Base-by-base conservation (phyloP, 2,329 filamentous ascomycete genomes). In the Pseudonectria foliicola region DNA sequence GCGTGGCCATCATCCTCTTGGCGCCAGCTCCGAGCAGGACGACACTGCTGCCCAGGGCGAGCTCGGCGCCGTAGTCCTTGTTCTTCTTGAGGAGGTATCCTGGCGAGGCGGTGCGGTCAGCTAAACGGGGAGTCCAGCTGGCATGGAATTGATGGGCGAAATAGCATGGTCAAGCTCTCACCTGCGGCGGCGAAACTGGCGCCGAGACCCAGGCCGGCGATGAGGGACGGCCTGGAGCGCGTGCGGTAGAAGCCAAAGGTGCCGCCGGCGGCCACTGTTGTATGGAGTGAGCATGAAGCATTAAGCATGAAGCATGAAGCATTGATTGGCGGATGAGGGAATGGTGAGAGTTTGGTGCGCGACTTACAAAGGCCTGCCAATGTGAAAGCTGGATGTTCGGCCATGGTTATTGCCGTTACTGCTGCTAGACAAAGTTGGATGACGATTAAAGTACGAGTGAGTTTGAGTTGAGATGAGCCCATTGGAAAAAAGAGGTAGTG, bases 31-130 rank as follows among this genome's bases (percentile, higher is more conserved):
- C 61, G 8, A 57, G 52, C 12, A 65, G 42, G 3, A 60, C 42
- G 25, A 64, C 40, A 38, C 61, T 64, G 47, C 59, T 65, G 25
- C 56, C 61, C 4, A 65, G 53, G 2, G 62, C 62, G 24, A 65
- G 52, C 51, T 65, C 62, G 8, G 62, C 49, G 25, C 62, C 62
- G 33, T 64, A 63, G 49, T 65, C 61, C 47, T 61, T 61, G 49
- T 65, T 65, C 35, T 56, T 46, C 46, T 61, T 63, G 37, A 65
- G 53, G 14, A 65, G 57, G 29, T 65, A 65, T 30, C 61, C 62
- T 65, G n/a, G n/a, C n/a, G n/a, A n/a, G n/a, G n/a, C n/a, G n/a
- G n/a, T n/a, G n/a, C n/a, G n/a, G n/a, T n/a, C n/a, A n/a, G n/a
- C n/a, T n/a, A n/a, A n/a, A n/a, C n/a, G n/a, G n/a, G n/a, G n/a